A percentile compares a stretch with the other conserved stretches of the same genome.
Conservation (phyloP, 108 stramenopile species). For the Cyclotella baltica region DNA sequence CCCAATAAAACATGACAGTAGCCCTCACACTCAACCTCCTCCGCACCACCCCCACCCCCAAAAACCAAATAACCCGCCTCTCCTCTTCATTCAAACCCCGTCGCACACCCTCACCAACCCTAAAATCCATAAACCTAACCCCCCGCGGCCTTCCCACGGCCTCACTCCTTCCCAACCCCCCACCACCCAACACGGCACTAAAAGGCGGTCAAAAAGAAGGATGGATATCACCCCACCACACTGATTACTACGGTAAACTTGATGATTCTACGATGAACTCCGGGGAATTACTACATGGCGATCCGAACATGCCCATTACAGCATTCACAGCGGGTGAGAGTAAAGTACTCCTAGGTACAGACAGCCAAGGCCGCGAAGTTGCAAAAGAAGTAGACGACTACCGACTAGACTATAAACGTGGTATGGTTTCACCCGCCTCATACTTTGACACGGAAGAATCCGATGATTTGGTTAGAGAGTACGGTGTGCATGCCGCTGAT, state of each 20-base stretch:
- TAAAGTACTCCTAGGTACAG: conserved; percentile 18
- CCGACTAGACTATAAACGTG: neutral
- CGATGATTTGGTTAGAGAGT: conserved; percentile 43
- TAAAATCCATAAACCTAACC: conserved; percentile 35
- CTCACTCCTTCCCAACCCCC: neutral
- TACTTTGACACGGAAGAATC: conserved; percentile 10
- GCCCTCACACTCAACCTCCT: neutral
- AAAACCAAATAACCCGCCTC: conserved; percentile 2
- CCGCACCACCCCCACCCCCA: neutral
- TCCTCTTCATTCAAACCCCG: conserved; percentile 46
- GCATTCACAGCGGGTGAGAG: conserved; percentile 23
- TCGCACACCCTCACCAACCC: conserved; percentile 47
- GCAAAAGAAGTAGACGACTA: conserved; percentile 35
- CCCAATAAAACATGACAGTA: neutral
- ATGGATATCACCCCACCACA: conserved; percentile 56
- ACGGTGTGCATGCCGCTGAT: conserved; percentile 48
- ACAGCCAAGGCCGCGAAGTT: conserved; percentile 1
- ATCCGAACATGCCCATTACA: conserved; percentile 51
- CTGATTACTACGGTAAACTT: conserved; percentile 43
- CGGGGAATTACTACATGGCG: conserved; percentile 44
- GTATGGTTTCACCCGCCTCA: neutral
- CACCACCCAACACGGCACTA: neutral
- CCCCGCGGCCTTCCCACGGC: conserved; percentile 39
- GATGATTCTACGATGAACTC: conserved; percentile 38
- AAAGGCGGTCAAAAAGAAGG: conserved; percentile 20